Evolutionary conservation across 331 rosid species (phyloP).

Genomic region (Stylosanthes scabra): DNA sequence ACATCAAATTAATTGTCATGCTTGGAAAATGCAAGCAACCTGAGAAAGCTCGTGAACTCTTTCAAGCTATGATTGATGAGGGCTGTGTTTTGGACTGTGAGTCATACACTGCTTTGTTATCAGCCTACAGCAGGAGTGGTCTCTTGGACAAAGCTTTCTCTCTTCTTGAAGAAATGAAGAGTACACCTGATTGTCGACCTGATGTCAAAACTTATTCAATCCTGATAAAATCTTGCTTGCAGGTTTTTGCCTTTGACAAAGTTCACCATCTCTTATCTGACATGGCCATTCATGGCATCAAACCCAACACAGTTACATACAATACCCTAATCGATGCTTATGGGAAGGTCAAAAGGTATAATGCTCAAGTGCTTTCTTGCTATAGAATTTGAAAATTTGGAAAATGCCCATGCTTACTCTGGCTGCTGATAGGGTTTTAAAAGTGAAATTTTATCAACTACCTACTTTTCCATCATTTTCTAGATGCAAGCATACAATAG

Average conservation of each 20-base stretch:
- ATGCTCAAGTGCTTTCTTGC: conserved; percentile 28
- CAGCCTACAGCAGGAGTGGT: conserved; percentile 93
- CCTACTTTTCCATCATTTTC: conserved; percentile 23
- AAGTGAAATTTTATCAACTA: conserved; percentile 7
- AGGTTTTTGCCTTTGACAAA: conserved; percentile 70
- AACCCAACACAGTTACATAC: conserved; percentile 85
- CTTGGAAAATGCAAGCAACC: conserved; percentile 98
- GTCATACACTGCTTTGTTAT: conserved; percentile 85
- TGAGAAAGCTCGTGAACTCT: conserved; percentile 78
- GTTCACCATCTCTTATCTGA: conserved; percentile 77
- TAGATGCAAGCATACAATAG: conserved; percentile 10
- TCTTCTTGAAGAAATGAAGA: conserved; percentile 82
- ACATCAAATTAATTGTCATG: conserved; percentile 86
- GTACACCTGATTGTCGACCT: conserved; percentile 72
- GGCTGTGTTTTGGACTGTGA: conserved; percentile 77
- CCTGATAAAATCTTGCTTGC: conserved; percentile 88
- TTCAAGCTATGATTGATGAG: conserved; percentile 82
- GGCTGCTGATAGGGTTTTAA: conserved; percentile 41
- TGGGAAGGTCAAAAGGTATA: conserved; percentile 88
- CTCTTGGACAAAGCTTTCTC: conserved; percentile 79
- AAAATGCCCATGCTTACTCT: conserved; percentile 41
- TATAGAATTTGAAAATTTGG: background rate
- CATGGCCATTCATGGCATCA: conserved; percentile 74
- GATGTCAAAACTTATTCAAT: conserved; percentile 92
- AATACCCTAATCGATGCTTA: conserved; percentile 88